Evolutionary conservation across 352 stramenopile genomes (phyloP).

Genomic region (Phytophthora idaei): DNA sequence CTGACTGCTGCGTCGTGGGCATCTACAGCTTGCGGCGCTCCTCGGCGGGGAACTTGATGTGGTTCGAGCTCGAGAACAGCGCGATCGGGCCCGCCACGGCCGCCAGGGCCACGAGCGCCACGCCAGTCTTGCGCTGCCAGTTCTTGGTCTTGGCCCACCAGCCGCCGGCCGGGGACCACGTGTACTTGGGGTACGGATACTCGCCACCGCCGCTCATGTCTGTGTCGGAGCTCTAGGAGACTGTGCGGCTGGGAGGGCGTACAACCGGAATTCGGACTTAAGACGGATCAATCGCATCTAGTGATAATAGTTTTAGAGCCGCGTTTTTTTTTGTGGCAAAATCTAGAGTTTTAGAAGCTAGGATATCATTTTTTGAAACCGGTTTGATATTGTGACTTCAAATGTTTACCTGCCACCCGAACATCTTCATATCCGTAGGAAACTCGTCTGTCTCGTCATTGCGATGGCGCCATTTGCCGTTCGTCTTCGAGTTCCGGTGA

Average conservation of each 20-base stretch:
- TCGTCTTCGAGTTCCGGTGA: slow-evolving; percentile 47
- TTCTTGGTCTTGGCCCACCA: slow-evolving; percentile 88
- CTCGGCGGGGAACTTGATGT: slow-evolving; percentile 75
- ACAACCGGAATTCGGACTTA: slow-evolving; percentile 11
- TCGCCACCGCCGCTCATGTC: slow-evolving; percentile 80
- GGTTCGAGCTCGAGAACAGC: slow-evolving; percentile 66
- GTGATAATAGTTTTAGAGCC: no score
- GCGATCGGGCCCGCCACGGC: slow-evolving; percentile 56
- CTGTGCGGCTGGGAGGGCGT: slow-evolving; percentile 24
- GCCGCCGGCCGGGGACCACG: slow-evolving; percentile 84
- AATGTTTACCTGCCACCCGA: not conserved
- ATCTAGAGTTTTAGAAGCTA: no score
- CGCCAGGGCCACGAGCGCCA: slow-evolving; percentile 61
- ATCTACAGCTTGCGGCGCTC: slow-evolving; percentile 63
- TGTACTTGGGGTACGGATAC: slow-evolving; percentile 89
- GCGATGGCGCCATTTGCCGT: slow-evolving; percentile 26
- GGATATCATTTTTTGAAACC: no score
- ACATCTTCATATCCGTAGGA: slow-evolving; percentile 21
- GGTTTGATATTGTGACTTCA: no score
- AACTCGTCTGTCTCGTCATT: slow-evolving; percentile 14
- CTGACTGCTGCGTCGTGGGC: not conserved
- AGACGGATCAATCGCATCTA: not conserved
- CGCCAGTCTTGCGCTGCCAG: slow-evolving; percentile 79
- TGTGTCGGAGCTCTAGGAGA: slow-evolving; percentile 22
- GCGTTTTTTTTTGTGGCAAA: no score